These are phyloP conservation scores for Hypoxylon fuscum DNA, from an alignment of 495 filamentous ascomycete genomes.

Conservation along the genomic window DNA sequence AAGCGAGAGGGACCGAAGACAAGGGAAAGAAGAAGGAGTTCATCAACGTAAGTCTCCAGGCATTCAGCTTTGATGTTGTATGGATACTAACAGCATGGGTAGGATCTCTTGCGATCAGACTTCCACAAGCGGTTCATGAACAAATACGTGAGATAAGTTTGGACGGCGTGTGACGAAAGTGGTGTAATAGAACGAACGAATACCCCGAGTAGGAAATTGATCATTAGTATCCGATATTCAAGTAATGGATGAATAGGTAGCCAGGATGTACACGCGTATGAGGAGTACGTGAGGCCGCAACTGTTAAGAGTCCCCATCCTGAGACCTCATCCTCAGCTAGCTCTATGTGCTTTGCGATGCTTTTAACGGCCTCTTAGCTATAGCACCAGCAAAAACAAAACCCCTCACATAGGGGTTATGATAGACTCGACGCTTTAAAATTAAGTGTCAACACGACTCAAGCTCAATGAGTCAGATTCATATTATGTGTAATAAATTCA, in stretches of 20 bases:
- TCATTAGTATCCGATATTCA: conserved; percentile 1
- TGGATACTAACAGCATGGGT: conserved; percentile 29
- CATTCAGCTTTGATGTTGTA: conserved; percentile 5
- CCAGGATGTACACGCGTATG: too few species aligned
- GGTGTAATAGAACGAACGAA: neutral
- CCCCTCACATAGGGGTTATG: too few species aligned
- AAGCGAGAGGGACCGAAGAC: conserved; percentile 93
- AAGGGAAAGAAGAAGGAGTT: conserved; percentile 92
- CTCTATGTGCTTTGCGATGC: too few species aligned
- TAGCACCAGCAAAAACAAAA: too few species aligned
- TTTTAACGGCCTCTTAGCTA: too few species aligned
- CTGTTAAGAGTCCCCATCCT: too few species aligned
- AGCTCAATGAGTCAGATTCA: too few species aligned
- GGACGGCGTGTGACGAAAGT: conserved; percentile 15
- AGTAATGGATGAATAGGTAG: neutral
- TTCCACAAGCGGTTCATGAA: conserved; percentile 99
- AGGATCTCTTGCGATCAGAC: conserved; percentile 92
- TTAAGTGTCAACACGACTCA: too few species aligned
- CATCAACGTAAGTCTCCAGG: conserved; percentile 75
- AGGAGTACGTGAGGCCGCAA: too few species aligned
- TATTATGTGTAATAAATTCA: too few species aligned
- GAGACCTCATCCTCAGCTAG: too few species aligned
- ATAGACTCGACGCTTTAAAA: too few species aligned
- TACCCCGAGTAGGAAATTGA: neutral
- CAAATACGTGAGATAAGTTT: conserved; percentile 61